A percentile compares a stretch with the other conserved stretches of the same genome.
Evolutionary conservation across 345 rosid genomes (phyloP).

Genomic region (Gossypium arboreum): DNA sequence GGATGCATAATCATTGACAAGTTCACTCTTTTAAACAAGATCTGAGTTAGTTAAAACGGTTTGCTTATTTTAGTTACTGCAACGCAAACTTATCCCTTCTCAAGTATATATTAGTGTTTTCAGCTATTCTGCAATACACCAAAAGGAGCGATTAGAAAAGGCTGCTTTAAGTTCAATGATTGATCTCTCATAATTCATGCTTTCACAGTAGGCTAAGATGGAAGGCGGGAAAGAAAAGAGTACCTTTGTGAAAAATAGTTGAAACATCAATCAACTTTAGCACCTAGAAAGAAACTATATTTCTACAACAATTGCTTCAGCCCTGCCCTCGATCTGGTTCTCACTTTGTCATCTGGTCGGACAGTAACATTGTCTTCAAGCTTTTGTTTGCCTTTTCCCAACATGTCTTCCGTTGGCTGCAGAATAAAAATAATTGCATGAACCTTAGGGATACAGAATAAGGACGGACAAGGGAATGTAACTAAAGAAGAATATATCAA

Average conservation of each 20-base stretch:
- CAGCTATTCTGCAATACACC: conserved; percentile 11
- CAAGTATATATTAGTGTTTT: neutral
- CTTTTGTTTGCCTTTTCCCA: neutral
- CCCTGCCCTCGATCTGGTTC: conserved; percentile 26
- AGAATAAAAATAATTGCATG: neutral
- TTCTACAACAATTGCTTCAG: conserved; percentile 25
- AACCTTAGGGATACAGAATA: neutral
- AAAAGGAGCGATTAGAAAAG: neutral
- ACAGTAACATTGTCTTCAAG: conserved; percentile 12
- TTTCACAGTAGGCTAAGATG: neutral
- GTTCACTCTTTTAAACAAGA: neutral
- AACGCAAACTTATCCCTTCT: neutral
- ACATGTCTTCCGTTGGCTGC: conserved; percentile 17
- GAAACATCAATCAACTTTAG: neutral
- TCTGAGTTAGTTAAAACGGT: neutral
- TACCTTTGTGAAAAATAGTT: conserved; percentile 12
- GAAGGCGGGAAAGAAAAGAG: neutral
- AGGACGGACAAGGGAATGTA: neutral
- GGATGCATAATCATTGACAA: conserved; percentile 1
- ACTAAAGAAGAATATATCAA: neutral
- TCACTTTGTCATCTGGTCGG: conserved; percentile 10
- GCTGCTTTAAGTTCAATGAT: neutral
- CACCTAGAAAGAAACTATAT: neutral
- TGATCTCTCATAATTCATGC: neutral
- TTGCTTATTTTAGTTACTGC: neutral